Conservation (phyloP, 495 filamentous ascomycete species). For the Podospora pseudopauciseta region DNA sequence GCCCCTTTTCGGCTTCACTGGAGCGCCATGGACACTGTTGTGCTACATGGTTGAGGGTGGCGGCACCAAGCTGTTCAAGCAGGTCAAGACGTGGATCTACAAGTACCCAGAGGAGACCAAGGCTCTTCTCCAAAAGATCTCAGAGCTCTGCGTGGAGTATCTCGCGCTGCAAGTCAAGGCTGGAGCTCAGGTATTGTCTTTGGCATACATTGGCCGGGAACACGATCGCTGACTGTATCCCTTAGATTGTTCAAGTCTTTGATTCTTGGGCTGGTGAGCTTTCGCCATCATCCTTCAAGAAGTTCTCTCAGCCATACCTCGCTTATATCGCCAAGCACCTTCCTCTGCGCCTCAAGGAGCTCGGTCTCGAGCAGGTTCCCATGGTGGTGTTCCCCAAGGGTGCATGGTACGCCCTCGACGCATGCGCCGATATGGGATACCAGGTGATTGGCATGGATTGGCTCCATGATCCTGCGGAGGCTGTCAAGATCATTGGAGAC, state of each 20-base stretch:
- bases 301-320: slow-evolving; percentile 83
- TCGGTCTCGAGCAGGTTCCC: slow-evolving; percentile 74
- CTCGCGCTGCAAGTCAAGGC: slow-evolving; percentile 87
- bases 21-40: slow-evolving; percentile 92
- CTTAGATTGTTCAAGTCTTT: slow-evolving; percentile 89
- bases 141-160: slow-evolving; percentile 90
- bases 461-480: slow-evolving; percentile 85
- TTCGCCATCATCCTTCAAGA: slow-evolving; percentile 73
- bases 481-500: slow-evolving; percentile 68
- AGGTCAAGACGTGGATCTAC: slow-evolving; percentile 94
- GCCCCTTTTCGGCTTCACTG: slow-evolving; percentile 94
- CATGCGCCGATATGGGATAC: slow-evolving; percentile 82
- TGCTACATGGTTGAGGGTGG: slow-evolving; percentile 99
- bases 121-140: slow-evolving; percentile 79
- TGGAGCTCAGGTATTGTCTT: slow-evolving; percentile 64
- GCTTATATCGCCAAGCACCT: slow-evolving; percentile 75
- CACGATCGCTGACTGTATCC: not conserved
- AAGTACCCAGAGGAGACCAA: slow-evolving; percentile 78
- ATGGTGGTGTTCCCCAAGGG: slow-evolving; percentile 99
- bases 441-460: slow-evolving; percentile 93
- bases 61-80: slow-evolving; percentile 85
- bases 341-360: slow-evolving; percentile 64
- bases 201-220: not conserved
- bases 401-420: slow-evolving; percentile 92
- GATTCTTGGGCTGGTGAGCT: slow-evolving; percentile 98